phyloP scores from a whole-genome alignment of 2,329 filamentous ascomycete species.

The Aspergillus sp. region DNA sequence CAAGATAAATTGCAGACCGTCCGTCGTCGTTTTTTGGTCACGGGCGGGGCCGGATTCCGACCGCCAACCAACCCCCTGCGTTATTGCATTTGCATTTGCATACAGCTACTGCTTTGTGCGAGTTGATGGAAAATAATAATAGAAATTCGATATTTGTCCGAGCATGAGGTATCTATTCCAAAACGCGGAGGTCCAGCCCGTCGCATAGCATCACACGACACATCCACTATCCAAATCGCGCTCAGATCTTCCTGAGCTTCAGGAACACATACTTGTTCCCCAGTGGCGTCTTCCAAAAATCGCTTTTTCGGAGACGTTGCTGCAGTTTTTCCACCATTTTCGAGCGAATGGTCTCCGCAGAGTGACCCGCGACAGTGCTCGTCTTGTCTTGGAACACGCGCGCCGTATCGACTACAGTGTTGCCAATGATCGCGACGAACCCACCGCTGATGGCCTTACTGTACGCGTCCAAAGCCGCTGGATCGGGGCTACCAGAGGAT shows the following conservation, averaged over 20 bases:
- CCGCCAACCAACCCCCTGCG: constrained; percentile 2
- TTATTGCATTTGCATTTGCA: not conserved
- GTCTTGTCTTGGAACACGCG: not conserved
- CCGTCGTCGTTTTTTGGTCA: constrained; percentile 2
- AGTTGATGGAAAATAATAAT: not conserved
- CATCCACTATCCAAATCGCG: not conserved
- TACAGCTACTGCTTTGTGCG: not conserved
- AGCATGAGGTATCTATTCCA: not conserved
- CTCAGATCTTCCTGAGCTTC: constrained; percentile 4
- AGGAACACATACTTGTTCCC: constrained; percentile 10
- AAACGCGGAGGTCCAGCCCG: not conserved
- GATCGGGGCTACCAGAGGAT: not conserved
- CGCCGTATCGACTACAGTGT: constrained; percentile 7
- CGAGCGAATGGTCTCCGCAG: not conserved
- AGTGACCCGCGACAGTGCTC: not conserved
- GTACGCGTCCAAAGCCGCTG: constrained; percentile 1
- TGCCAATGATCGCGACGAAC: constrained; percentile 5
- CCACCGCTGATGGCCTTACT: not conserved
- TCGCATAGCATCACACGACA: not conserved
- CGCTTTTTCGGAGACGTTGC: not conserved
- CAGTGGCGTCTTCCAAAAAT: constrained; percentile 6
- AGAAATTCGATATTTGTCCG: not conserved
- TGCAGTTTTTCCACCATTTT: constrained; percentile 3
- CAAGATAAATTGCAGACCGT: not conserved
- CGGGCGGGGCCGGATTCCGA: constrained; percentile 8